These are phyloP conservation scores for Calonectria pteridis DNA, from an alignment of 2,329 filamentous ascomycete genomes.

Conservation along the genomic window DNA sequence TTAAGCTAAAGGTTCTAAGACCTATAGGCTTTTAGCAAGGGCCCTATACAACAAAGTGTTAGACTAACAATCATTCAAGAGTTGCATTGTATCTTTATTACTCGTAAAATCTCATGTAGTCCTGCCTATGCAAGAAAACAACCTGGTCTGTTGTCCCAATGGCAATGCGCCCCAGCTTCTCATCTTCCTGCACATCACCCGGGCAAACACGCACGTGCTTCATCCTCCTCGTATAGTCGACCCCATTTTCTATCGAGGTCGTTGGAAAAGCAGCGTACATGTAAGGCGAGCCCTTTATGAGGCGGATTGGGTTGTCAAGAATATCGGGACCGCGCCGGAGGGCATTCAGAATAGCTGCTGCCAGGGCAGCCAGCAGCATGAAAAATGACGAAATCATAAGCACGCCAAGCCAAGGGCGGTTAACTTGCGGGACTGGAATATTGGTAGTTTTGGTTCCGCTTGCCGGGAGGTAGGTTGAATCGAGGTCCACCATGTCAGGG, in stretches of 20 bases:
- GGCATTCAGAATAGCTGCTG: slow-evolving; percentile 15
- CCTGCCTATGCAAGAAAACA: background rate
- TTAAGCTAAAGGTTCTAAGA: no score
- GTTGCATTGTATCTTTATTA: background rate
- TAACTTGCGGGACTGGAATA: background rate
- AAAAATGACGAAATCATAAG: slow-evolving; percentile 4
- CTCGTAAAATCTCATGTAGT: background rate
- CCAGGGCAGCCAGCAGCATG: slow-evolving; percentile 1
- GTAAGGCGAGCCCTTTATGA: slow-evolving; percentile 22
- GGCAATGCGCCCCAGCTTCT: slow-evolving; percentile 21
- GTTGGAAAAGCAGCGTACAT: background rate
- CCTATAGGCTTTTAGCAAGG: no score
- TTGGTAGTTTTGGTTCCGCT: background rate
- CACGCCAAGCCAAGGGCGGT: slow-evolving; percentile 11
- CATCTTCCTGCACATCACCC: slow-evolving; percentile 15
- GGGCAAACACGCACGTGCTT: slow-evolving; percentile 18
- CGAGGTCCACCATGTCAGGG: background rate
- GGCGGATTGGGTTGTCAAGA: slow-evolving; percentile 14
- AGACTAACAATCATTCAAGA: no score
- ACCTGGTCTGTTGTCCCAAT: slow-evolving; percentile 9
- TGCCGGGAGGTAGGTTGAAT: background rate
- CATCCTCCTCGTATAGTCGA: slow-evolving; percentile 18
- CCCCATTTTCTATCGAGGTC: slow-evolving; percentile 20
- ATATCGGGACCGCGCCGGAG: slow-evolving; percentile 18
- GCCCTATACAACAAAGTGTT: no score